Evolutionary conservation across 345 rosid genomes (phyloP).

Genomic region (Gossypium longicalyx): DNA sequence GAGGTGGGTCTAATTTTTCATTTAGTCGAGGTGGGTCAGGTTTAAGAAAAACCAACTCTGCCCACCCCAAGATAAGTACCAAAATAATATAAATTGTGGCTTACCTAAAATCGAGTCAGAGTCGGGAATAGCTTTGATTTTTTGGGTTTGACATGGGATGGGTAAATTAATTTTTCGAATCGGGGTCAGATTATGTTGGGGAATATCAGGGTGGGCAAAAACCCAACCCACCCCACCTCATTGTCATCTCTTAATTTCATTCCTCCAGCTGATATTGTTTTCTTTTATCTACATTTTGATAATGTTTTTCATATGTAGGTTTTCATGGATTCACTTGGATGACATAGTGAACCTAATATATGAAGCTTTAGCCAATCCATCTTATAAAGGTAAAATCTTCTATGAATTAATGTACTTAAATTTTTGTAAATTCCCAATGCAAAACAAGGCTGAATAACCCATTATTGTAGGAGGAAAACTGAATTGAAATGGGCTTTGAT

Average conservation of each 20-base stretch:
- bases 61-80: too few species aligned
- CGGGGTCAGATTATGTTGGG: too few species aligned
- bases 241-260: background rate
- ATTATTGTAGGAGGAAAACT: background rate
- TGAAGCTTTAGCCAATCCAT: constrained; percentile 74
- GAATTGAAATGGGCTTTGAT: background rate
- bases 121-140: too few species aligned
- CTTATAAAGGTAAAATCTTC: constrained; percentile 54
- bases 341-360: constrained; percentile 80
- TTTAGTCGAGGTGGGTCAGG: too few species aligned
- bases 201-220: too few species aligned
- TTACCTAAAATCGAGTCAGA: too few species aligned
- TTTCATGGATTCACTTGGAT: constrained; percentile 97
- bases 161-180: too few species aligned
- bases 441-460: background rate
- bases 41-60: too few species aligned
- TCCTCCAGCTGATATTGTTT: background rate
- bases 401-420: background rate
- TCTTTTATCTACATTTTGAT: background rate
- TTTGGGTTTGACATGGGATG: too few species aligned
- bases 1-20: too few species aligned
- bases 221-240: too few species aligned
- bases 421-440: background rate
- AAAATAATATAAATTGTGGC: too few species aligned
- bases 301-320: constrained; percentile 42